Base-by-base conservation (phyloP, 768 basidiomycete genomes). In the Guyanaporus albipodus region DNA sequence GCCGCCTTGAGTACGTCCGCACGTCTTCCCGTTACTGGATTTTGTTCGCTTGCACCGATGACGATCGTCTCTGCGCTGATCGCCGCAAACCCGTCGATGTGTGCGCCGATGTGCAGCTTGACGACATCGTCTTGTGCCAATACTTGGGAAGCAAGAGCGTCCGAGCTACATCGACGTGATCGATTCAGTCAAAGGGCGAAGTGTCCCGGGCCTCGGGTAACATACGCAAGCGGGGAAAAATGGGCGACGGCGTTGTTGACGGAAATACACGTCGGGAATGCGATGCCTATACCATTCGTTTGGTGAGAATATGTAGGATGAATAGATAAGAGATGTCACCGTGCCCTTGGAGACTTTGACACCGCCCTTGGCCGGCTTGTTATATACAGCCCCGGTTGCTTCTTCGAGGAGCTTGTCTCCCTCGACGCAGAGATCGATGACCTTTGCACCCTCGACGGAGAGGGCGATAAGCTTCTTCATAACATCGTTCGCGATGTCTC, bases 51-150 rank as follows among this genome's bases (percentile, higher is more conserved):
- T 29, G 91, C 85, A 32, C 92, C 90, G 26, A 97, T 80, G 49
- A 96, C 81, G 59, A 98, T 68, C 42, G 95, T 97, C 69, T 99
- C 96, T 27, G 91, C 96, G 62, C 81, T 82, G 67, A 96, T 83
- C 44, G 91, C 83, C 17, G 94, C 93, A 68, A 89, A 97, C 46
- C 96, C 96, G 66, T 98, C 95, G 68, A 99, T 92, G 63, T 99
- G 96, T 17, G 94, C 93, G 37, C 96, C 96, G 50, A 98, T 76
- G 67, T 94, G 91, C 53, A 99, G 71, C 72, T 97, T 98, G 56
- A 98, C 95, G 48, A 99, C 83, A 66, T 99, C 96, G 50, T 83
- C 82, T 53, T 91, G 87, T 22, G 79, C 80, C 54, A 94, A 77
- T 41, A 67, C 77, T 66, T 83, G 82, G 7, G 73, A 70, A 22